Evolutionary conservation across 1,139 yeast species (phyloP).

Genomic region (Taphrina communis): DNA sequence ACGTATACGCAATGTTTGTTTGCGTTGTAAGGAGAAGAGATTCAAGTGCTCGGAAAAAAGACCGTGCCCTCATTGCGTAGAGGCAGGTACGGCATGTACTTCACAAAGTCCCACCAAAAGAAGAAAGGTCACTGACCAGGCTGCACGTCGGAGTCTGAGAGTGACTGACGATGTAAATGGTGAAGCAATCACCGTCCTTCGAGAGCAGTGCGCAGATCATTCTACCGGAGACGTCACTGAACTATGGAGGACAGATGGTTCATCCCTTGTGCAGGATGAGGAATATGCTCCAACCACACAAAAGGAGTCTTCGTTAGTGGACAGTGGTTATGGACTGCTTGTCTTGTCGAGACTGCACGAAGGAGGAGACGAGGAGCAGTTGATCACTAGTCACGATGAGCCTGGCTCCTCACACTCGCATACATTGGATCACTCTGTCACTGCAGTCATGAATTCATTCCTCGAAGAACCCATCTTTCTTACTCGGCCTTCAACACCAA

Average conservation of each 20-base stretch:
- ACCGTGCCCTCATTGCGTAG: constrained; percentile 13
- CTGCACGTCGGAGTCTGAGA: background rate
- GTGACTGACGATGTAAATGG: too few relatives aligned
- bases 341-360: background rate
- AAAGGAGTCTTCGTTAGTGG: background rate
- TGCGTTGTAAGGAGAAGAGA: constrained; percentile 19
- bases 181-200: too few relatives aligned
- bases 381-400: background rate
- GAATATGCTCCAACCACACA: too few relatives aligned
- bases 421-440: background rate
- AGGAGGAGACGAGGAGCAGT: background rate
- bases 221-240: background rate
- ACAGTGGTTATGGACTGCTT: background rate
- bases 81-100: background rate
- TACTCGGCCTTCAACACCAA: constrained; percentile 10
- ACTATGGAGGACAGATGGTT: background rate
- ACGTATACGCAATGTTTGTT: constrained; percentile 19
- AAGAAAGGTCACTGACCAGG: background rate
- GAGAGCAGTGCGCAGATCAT: background rate
- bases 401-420: background rate
- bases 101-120: background rate
- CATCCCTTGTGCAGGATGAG: background rate
- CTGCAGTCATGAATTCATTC: constrained; percentile 10
- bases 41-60: constrained; percentile 13
- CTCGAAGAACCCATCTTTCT: constrained; percentile 8